phyloP scores from a whole-genome alignment of 2,329 filamentous ascomycete species.

The Fusarium praegraminearum region DNA sequence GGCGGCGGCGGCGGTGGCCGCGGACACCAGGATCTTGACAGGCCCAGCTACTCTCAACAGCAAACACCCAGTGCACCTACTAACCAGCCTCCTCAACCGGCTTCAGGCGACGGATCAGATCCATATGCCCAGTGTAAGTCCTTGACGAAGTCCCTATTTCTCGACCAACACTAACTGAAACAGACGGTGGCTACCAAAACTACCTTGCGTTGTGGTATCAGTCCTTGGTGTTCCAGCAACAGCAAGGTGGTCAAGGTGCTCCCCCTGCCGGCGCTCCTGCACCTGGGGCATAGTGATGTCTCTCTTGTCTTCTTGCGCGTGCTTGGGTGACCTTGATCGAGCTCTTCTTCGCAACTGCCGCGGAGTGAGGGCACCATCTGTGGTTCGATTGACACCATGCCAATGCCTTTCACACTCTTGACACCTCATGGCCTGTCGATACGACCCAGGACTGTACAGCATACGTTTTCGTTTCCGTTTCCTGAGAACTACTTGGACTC shows the following conservation, averaged over 20 bases:
- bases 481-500: conserved; percentile 45
- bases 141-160: background rate
- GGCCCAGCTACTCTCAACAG: conserved; percentile 65
- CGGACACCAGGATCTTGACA: conserved; percentile 66
- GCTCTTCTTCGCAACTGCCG: conserved; percentile 43
- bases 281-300: conserved; percentile 55
- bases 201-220: conserved; percentile 87
- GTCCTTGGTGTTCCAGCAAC: conserved; percentile 65
- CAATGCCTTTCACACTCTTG: conserved; percentile 43
- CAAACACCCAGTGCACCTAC: conserved; percentile 57
- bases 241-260: conserved; percentile 55
- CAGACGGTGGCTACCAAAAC: conserved; percentile 83
- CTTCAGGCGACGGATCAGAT: conserved; percentile 67
- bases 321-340: conserved; percentile 53
- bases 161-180: conserved; percentile 32
- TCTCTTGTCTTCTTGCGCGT: conserved; percentile 44
- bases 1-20: conserved; percentile 56
- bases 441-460: conserved; percentile 52
- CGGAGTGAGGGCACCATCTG: conserved; percentile 43
- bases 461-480: conserved; percentile 39
- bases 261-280: conserved; percentile 53
- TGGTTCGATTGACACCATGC: conserved; percentile 51
- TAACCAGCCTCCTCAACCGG: conserved; percentile 58
- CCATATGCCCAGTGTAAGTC: conserved; percentile 80
- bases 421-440: conserved; percentile 46